Conservation (phyloP, 208 protist species). For the Vickermania ingenoplastis region DNA sequence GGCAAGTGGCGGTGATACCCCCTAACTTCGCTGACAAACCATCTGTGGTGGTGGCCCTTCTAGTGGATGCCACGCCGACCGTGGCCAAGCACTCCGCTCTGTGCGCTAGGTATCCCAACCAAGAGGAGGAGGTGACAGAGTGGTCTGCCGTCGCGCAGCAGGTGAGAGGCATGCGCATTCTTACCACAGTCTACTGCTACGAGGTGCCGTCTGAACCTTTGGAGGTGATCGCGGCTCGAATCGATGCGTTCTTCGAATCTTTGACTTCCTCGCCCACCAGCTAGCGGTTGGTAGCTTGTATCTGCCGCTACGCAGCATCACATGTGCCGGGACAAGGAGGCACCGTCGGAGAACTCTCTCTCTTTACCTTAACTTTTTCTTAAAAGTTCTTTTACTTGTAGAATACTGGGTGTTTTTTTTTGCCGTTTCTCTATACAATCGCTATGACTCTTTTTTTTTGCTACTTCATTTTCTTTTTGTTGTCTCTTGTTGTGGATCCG, state of each 20-base stretch:
- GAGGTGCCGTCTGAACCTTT: conserved; percentile 17
- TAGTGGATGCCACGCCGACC: conserved; percentile 27
- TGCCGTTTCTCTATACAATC: too few species aligned
- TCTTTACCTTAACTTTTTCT: too few species aligned
- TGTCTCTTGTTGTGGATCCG: too few species aligned
- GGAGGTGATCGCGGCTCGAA: conserved; percentile 18
- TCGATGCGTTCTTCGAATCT: conserved; percentile 71
- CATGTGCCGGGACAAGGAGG: too few species aligned
- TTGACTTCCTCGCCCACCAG: too few species aligned
- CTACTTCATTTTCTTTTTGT: too few species aligned
- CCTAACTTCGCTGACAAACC: conserved; percentile 50
- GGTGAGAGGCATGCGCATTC: conserved; percentile 36
- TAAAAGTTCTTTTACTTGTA: too few species aligned
- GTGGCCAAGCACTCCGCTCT: neutral
- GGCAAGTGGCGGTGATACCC: conserved; percentile 50
- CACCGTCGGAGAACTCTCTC: too few species aligned
- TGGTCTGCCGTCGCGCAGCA: conserved; percentile 52
- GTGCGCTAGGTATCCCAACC: neutral
- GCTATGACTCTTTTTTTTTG: too few species aligned
- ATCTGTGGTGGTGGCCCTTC: conserved; percentile 45
- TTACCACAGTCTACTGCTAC: conserved; percentile 50
- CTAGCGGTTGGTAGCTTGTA: too few species aligned
- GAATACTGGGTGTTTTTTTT: too few species aligned
- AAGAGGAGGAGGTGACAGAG: conserved; percentile 12
- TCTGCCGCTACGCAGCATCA: too few species aligned